Percentiles rank a stretch among this genome's conserved stretches.
Evolutionary conservation across 2,329 filamentous ascomycete genomes (phyloP).

Genomic region (Ophiognomonia clavigignenti-juglandacearum): DNA sequence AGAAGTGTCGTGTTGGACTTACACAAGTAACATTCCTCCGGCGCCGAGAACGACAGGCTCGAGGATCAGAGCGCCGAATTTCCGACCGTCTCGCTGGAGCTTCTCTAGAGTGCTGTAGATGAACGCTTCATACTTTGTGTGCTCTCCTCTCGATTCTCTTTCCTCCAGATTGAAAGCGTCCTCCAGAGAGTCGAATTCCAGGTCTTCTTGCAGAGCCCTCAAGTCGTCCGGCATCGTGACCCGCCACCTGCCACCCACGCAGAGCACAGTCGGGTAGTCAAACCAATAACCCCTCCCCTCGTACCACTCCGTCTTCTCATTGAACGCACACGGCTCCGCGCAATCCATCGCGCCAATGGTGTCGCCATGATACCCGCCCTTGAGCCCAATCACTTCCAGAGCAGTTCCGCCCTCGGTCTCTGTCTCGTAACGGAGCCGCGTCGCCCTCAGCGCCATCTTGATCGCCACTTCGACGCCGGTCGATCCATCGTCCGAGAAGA

Average conservation of each 20-base stretch:
- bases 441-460: slow-evolving; percentile 76
- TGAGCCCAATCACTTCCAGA: slow-evolving; percentile 54
- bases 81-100: slow-evolving; percentile 52
- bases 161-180: slow-evolving; percentile 56
- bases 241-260: slow-evolving; percentile 61
- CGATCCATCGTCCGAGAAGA: slow-evolving; percentile 80
- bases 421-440: slow-evolving; percentile 56
- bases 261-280: slow-evolving; percentile 68
- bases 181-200: slow-evolving; percentile 28
- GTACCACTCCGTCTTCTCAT: slow-evolving; percentile 85
- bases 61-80: slow-evolving; percentile 73
- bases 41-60: slow-evolving; percentile 79
- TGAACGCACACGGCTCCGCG: slow-evolving; percentile 71
- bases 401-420: background rate
- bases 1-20: slow-evolving; percentile 28
- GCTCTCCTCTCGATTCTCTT: slow-evolving; percentile 40
- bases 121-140: slow-evolving; percentile 52
- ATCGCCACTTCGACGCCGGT: slow-evolving; percentile 80
- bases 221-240: slow-evolving; percentile 52
- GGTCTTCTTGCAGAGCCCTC: slow-evolving; percentile 25
- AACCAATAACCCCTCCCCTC: slow-evolving; percentile 75
- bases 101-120: slow-evolving; percentile 50
- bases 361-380: slow-evolving; percentile 81
- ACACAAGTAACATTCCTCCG: slow-evolving; percentile 79
- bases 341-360: slow-evolving; percentile 88